Evolutionary conservation across 257 asterid species (phyloP).

Genomic region (Voacanga thouarsii): DNA sequence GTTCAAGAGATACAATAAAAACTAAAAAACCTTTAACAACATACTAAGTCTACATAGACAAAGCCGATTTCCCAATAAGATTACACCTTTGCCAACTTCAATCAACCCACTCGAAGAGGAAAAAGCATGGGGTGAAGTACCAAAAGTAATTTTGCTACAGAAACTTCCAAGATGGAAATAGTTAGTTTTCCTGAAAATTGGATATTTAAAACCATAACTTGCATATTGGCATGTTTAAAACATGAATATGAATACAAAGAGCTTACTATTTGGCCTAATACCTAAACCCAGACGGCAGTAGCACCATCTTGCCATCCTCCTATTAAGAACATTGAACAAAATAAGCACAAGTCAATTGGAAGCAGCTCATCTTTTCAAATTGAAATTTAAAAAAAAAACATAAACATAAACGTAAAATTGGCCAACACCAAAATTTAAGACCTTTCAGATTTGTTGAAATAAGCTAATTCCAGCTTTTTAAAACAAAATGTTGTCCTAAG

Average conservation of each 20-base stretch:
- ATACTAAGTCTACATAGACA: not conserved
- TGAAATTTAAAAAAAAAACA: conserved; percentile 3
- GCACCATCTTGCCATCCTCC: conserved; percentile 99
- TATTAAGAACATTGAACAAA: conserved; percentile 26
- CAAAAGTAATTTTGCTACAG: not conserved
- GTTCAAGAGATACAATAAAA: too few species aligned
- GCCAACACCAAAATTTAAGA: not conserved
- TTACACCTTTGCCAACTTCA: not conserved
- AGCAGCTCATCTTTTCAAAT: not conserved
- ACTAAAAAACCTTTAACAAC: too few species aligned
- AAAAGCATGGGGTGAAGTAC: not conserved
- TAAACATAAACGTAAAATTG: not conserved
- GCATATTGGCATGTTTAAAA: not conserved
- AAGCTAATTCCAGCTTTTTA: not conserved
- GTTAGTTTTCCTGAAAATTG: conserved; percentile 37
- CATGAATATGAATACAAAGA: not conserved
- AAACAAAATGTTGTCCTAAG: too few species aligned
- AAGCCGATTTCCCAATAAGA: not conserved
- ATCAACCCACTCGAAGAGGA: not conserved
- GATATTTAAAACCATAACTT: not conserved
- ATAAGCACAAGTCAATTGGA: not conserved
- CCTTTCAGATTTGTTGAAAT: not conserved
- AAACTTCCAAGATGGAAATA: not conserved
- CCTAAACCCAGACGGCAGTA: conserved; percentile 89
- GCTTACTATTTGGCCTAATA: conserved; percentile 75